phyloP scores from a whole-genome alignment of 2,329 filamentous ascomycete species.

The Alternaria burnsii region DNA sequence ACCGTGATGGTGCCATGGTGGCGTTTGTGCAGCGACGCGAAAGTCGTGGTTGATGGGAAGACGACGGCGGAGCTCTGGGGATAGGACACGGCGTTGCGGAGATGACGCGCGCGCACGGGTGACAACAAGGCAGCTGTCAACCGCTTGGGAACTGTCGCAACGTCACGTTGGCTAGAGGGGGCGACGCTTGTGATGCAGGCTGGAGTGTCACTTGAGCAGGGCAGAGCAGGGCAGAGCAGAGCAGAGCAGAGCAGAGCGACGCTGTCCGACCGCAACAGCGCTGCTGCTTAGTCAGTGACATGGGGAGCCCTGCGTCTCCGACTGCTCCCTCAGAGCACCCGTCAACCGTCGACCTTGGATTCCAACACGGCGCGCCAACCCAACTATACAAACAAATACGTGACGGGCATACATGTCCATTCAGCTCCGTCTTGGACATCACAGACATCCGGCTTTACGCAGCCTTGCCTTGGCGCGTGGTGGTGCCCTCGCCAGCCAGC shows the following conservation, averaged over 20 bases:
- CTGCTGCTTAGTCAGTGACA: slow-evolving; percentile 23
- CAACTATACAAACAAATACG: background rate
- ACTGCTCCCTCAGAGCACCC: background rate
- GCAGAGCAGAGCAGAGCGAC: slow-evolving; percentile 26
- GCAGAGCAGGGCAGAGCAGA: slow-evolving; percentile 21
- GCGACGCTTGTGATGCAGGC: background rate
- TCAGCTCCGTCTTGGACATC: background rate
- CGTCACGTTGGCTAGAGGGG: background rate
- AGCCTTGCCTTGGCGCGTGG: background rate
- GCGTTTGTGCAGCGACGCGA: slow-evolving; percentile 24
- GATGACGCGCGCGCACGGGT: background rate
- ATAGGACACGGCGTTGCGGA: slow-evolving; percentile 12
- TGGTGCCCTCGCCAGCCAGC: background rate
- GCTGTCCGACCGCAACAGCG: slow-evolving; percentile 14
- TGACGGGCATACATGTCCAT: background rate
- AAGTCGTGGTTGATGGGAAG: slow-evolving; percentile 13
- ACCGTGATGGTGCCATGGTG: slow-evolving; percentile 42
- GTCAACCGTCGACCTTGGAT: background rate
- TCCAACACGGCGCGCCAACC: background rate
- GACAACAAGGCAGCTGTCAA: slow-evolving; percentile 6
- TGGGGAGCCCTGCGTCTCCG: background rate
- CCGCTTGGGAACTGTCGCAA: slow-evolving; percentile 4
- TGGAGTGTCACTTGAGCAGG: slow-evolving; percentile 19
- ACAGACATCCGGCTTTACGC: slow-evolving; percentile 2
- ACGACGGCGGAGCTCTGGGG: slow-evolving; percentile 8